Evolutionary conservation across 306 rosid species (phyloP).

Genomic region (Arachis hypogaea): DNA sequence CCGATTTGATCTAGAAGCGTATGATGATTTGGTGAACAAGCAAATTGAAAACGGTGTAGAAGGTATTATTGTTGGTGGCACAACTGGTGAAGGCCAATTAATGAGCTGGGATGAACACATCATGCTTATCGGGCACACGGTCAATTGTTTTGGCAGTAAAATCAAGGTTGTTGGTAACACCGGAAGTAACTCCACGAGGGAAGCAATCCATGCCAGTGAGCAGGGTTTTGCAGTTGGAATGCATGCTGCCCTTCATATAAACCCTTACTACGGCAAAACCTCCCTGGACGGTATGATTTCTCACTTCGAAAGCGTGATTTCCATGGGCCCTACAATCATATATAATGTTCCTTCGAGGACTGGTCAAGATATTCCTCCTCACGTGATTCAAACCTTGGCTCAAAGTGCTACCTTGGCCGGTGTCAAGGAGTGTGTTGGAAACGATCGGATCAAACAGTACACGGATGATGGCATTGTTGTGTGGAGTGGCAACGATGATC

Average conservation of each 20-base stretch:
- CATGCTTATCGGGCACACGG: slow-evolving; percentile 86
- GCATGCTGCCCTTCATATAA: slow-evolving; percentile 91
- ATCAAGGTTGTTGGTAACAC: slow-evolving; percentile 78
- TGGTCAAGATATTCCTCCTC: too few relatives aligned
- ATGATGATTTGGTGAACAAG: slow-evolving; percentile 70
- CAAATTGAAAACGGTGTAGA: slow-evolving; percentile 71
- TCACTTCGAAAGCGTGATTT: slow-evolving; percentile 69
- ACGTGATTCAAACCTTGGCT: slow-evolving; percentile 27
- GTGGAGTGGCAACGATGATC: slow-evolving; percentile 77
- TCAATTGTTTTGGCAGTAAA: slow-evolving; percentile 75
- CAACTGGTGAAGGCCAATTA: slow-evolving; percentile 84
- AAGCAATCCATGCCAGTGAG: slow-evolving; percentile 79
- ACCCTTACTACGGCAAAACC: slow-evolving; percentile 90
- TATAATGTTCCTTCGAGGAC: too few relatives aligned
- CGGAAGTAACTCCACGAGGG: slow-evolving; percentile 81
- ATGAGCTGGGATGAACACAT: slow-evolving; percentile 91
- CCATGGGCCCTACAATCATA: slow-evolving; percentile 55
- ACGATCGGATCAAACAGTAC: slow-evolving; percentile 62
- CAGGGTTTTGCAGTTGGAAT: slow-evolving; percentile 91
- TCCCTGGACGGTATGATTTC: slow-evolving; percentile 68
- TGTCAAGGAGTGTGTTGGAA: slow-evolving; percentile 82
- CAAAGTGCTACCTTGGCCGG: slow-evolving; percentile 72
- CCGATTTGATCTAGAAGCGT: slow-evolving; percentile 79
- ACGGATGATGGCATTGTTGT: slow-evolving; percentile 60
- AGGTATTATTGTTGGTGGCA: slow-evolving; percentile 82